Evolutionary conservation across 2,329 filamentous ascomycete species (phyloP).

Genomic region (Erysiphe pulchra): DNA sequence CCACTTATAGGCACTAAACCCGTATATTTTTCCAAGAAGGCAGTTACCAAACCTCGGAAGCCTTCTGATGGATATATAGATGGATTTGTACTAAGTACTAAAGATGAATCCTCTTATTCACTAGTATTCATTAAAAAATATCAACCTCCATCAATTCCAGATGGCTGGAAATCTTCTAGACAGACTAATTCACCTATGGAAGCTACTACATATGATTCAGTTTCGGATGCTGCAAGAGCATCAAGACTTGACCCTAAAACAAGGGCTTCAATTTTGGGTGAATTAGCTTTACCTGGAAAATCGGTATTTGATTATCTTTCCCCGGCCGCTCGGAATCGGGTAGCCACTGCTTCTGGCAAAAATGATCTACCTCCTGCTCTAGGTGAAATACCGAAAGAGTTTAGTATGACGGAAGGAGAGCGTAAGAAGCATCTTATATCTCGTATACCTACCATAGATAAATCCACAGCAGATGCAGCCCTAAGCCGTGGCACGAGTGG

Average conservation of each 20-base stretch:
- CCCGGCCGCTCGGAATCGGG: slow-evolving; percentile 45
- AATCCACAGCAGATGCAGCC: slow-evolving; percentile 39
- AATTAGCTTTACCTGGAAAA: slow-evolving; percentile 61
- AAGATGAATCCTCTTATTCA: slow-evolving; percentile 21
- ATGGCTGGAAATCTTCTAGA: slow-evolving; percentile 46
- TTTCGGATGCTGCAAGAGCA: slow-evolving; percentile 50
- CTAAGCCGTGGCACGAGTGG: slow-evolving; percentile 37
- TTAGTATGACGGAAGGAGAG: slow-evolving; percentile 35
- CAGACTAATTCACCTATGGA: slow-evolving; percentile 14
- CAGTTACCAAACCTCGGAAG: slow-evolving; percentile 27
- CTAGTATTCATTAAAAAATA: slow-evolving; percentile 22
- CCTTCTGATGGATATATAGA: slow-evolving; percentile 66
- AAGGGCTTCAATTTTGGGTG: slow-evolving; percentile 58
- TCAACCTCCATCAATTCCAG: slow-evolving; percentile 39
- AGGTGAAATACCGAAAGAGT: slow-evolving; percentile 45
- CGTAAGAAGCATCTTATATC: slow-evolving; percentile 29
- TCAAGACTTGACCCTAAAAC: slow-evolving; percentile 51
- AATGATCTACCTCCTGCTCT: slow-evolving; percentile 50
- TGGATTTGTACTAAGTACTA: slow-evolving; percentile 49
- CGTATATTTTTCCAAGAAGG: slow-evolving; percentile 49
- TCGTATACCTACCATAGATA: slow-evolving; percentile 37
- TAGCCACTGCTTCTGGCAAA: slow-evolving; percentile 53
- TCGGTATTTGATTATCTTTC: slow-evolving; percentile 89
- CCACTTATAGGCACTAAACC: slow-evolving; percentile 40
- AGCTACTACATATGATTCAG: slow-evolving; percentile 29